Conservation (phyloP, 768 basidiomycete genomes). For the Mycena albidolilacea region DNA sequence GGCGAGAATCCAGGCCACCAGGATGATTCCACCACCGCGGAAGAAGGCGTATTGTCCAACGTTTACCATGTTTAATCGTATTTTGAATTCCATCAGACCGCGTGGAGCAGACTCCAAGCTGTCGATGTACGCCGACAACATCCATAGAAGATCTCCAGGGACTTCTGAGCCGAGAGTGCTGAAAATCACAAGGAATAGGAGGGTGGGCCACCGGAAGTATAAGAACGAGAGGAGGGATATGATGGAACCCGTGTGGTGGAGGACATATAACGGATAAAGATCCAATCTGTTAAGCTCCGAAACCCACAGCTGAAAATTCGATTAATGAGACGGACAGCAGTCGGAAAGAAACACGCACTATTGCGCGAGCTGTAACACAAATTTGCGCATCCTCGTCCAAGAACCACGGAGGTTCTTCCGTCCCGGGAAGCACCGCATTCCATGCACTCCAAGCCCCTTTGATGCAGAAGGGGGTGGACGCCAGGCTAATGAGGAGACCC, state of each 20-base stretch:
- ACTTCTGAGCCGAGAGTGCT: slow-evolving; percentile 40
- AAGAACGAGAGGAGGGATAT: slow-evolving; percentile 40
- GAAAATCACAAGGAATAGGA: slow-evolving; percentile 37
- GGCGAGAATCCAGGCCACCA: slow-evolving; percentile 26
- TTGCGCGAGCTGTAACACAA: slow-evolving; percentile 40
- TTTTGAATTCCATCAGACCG: slow-evolving; percentile 26
- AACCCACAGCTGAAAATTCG: slow-evolving; percentile 30
- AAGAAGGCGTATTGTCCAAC: slow-evolving; percentile 35
- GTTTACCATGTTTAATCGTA: slow-evolving; percentile 35
- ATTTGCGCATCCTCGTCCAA: slow-evolving; percentile 36
- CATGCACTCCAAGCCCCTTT: slow-evolving; percentile 33
- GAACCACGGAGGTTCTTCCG: slow-evolving; percentile 22
- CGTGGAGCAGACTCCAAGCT: slow-evolving; percentile 24
- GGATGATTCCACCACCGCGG: slow-evolving; percentile 27
- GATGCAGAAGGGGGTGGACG: slow-evolving; percentile 40
- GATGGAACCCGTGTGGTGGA: slow-evolving; percentile 40
- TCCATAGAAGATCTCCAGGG: slow-evolving; percentile 40
- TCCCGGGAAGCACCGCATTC: slow-evolving; percentile 21
- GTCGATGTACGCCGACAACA: slow-evolving; percentile 41
- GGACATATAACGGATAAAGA: slow-evolving; percentile 39
- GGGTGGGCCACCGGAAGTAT: slow-evolving; percentile 31
- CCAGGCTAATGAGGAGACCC: slow-evolving; percentile 40
- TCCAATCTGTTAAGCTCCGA: slow-evolving; percentile 42
- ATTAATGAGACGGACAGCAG: no score
- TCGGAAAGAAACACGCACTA: background rate